Evolutionary conservation across 345 rosid genomes (phyloP), one percentile per base, ranked within the genome.

Genomic region (Gossypium stocksii): DNA sequence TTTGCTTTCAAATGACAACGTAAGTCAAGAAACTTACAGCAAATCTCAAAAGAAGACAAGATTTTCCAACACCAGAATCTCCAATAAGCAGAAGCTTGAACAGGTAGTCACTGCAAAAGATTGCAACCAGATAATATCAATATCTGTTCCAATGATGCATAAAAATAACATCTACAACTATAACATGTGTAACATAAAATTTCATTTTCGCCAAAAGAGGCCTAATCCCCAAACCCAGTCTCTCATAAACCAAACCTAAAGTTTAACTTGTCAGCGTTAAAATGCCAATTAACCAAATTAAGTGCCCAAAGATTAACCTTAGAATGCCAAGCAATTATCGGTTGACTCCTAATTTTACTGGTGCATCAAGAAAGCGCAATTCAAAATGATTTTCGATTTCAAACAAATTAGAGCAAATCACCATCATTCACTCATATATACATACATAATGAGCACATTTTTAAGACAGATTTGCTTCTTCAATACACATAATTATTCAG

Each of bases 51-150:
- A 87, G 90, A n/a, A 87, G 86, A 75, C 88, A 85, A 59, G 88
- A 87, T 71, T 87, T 87, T 20, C 90, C 90, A 72, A 87, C 90
- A 64, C 90, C 90, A 61, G 90, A 87, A 75, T 87, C 88, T 77
- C 90, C 90, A 51, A 87, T 87, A 52, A 87, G 86, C 77, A 87
- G 76, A 73, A 87, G 90, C 84, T 87, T 87, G 81, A 87, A 87
- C 60, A 87, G 83, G 76, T 85, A 87, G 79, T 87, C 90, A 80
- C 90, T 87, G 84, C 77, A 82, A 68, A 56, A 74, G 56, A 52
- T 17, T 64, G 41, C 43, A 48, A 71, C 7, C 7, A 72, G 20
- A 58, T 1, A 25, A 52, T 34, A 64, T 38, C 46, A 51, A 71
- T 38, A 53, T 25, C 25, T 2, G 10, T 68, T 25, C 4, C 22